Conservation (phyloP, 208 protist species). For the Histomonas meleagridis region DNA sequence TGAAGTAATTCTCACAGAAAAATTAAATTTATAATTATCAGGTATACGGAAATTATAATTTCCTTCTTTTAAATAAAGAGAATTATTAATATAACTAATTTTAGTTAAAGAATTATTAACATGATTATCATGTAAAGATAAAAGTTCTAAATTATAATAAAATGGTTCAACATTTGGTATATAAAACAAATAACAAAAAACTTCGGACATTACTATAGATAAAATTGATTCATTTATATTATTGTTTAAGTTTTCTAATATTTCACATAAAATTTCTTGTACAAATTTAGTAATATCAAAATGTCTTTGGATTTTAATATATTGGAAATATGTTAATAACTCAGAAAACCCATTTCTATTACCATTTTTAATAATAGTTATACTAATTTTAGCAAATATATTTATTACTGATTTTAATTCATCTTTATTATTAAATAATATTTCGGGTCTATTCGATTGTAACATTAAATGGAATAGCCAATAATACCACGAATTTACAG, state of each 20-base stretch:
- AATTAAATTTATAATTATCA: background rate
- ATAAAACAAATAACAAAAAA: background rate
- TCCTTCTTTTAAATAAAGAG: background rate
- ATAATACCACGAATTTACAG: background rate
- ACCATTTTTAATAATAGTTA: background rate
- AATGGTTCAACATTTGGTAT: background rate
- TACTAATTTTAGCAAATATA: background rate
- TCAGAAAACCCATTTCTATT: background rate
- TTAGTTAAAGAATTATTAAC: background rate
- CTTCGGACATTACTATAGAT: background rate
- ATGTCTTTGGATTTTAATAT: background rate
- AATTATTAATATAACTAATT: background rate
- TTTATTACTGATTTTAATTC: background rate
- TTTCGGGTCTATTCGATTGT: background rate
- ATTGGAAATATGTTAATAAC: background rate
- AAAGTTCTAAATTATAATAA: background rate
- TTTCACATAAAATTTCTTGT: background rate
- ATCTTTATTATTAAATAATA: background rate
- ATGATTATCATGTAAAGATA: background rate
- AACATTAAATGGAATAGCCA: background rate
- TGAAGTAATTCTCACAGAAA: background rate
- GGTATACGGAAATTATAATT: background rate
- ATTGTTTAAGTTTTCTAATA: background rate
- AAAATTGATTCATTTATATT: background rate
- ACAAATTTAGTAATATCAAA: background rate